Conservation (phyloP, 495 filamentous ascomycete genomes). For the Apiosordaria backusii region DNA sequence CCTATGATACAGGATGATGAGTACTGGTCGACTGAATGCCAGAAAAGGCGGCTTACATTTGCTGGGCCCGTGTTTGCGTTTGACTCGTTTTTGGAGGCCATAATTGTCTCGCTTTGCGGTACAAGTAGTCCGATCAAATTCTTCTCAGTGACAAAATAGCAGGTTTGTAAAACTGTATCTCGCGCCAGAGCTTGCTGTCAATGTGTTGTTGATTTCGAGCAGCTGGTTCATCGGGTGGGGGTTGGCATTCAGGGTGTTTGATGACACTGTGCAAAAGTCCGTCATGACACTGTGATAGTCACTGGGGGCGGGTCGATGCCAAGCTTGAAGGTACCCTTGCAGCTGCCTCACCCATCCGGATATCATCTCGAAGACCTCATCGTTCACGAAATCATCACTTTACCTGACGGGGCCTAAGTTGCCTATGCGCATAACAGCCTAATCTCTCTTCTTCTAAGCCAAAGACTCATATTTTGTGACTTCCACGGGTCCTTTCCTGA, state of each 20-base stretch:
- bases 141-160: background rate
- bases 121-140: background rate
- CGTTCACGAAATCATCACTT: background rate
- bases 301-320: background rate
- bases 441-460: background rate
- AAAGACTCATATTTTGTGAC: background rate
- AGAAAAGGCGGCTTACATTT: conserved; percentile 29
- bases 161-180: background rate
- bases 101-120: no score
- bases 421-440: background rate
- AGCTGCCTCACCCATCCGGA: background rate
- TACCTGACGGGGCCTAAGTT: background rate
- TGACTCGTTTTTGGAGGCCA: conserved; percentile 33
- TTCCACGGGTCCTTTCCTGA: background rate
- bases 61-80: conserved; percentile 25
- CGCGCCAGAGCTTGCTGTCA: background rate
- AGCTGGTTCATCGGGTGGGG: background rate
- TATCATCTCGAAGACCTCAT: background rate
- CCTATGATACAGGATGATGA: background rate
- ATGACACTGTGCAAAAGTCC: background rate
- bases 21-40: background rate
- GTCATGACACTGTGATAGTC: background rate
- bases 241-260: background rate
- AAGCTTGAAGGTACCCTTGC: background rate
- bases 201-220: background rate